Evolutionary conservation across 2,329 filamentous ascomycete species (phyloP).

Genomic region (Knufia fluminis): DNA sequence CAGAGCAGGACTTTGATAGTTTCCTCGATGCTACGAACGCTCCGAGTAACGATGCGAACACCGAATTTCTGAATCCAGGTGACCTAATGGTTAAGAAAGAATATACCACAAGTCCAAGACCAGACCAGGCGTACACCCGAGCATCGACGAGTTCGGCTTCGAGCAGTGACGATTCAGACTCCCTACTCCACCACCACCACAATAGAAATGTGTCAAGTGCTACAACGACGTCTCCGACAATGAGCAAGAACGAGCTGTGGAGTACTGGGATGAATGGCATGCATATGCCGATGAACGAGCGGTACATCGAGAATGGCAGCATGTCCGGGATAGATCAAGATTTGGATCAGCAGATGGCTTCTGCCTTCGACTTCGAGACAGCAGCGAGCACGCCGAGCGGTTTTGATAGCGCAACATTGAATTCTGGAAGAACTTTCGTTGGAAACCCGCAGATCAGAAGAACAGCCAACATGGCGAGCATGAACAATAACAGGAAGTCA

Average conservation of each 20-base stretch:
- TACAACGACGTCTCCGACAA: slow-evolving; percentile 32
- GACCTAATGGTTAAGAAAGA: slow-evolving; percentile 20
- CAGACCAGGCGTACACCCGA: slow-evolving; percentile 21
- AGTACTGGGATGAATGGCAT: slow-evolving; percentile 26
- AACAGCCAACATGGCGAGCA: slow-evolving; percentile 10
- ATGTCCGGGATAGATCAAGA: slow-evolving; percentile 31
- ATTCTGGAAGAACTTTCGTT: slow-evolving; percentile 19
- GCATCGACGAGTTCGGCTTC: slow-evolving; percentile 38
- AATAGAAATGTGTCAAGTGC: slow-evolving; percentile 33
- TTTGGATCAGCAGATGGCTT: slow-evolving; percentile 39
- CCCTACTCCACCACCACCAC: slow-evolving; percentile 34
- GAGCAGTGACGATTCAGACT: slow-evolving; percentile 37
- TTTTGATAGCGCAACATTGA: slow-evolving; percentile 27
- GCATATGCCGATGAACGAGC: slow-evolving; percentile 31
- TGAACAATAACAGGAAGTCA: slow-evolving; percentile 17
- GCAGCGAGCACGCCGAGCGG: slow-evolving; percentile 39
- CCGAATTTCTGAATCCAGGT: slow-evolving; percentile 24
- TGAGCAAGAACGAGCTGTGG: slow-evolving; percentile 23
- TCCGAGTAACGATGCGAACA: slow-evolving; percentile 24
- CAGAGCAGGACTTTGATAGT: slow-evolving; percentile 35
- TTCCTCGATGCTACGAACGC: slow-evolving; percentile 31
- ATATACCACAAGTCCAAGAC: slow-evolving; percentile 21
- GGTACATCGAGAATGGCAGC: slow-evolving; percentile 32
- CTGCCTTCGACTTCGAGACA: slow-evolving; percentile 41
- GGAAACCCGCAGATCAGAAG: slow-evolving; percentile 11